These are phyloP conservation scores for Sugiyamaella japonica DNA, from an alignment of 1,139 yeast species.

Conservation along the genomic window DNA sequence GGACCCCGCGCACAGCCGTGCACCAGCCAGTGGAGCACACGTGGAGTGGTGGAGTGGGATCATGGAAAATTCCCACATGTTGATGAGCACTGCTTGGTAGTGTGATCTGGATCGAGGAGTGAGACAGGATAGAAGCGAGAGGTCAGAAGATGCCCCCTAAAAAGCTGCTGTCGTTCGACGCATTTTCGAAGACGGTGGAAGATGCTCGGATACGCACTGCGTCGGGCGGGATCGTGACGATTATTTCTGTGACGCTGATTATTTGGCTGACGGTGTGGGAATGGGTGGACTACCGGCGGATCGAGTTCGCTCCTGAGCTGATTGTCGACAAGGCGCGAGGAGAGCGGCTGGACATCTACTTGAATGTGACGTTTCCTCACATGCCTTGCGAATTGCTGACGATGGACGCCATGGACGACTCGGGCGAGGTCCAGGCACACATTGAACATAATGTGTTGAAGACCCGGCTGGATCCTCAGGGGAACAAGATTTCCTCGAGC, in stretches of 20 bases:
- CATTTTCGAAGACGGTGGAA: slow-evolving; percentile 91
- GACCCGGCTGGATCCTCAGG: slow-evolving; percentile 56
- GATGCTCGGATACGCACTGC: slow-evolving; percentile 88
- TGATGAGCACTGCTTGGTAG: neutral
- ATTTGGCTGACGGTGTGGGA: slow-evolving; percentile 67
- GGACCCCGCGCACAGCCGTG: neutral
- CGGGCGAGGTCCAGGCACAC: slow-evolving; percentile 82
- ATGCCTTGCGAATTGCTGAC: slow-evolving; percentile 72
- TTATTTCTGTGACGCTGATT: slow-evolving; percentile 65
- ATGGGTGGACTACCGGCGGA: slow-evolving; percentile 67
- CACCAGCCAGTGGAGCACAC: neutral
- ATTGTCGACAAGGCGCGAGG: slow-evolving; percentile 86
- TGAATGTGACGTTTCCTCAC: slow-evolving; percentile 79
- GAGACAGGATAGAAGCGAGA: too few relatives aligned
- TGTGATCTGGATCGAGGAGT: too few relatives aligned
- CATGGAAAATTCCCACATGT: neutral
- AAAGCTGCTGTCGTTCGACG: slow-evolving; percentile 67
- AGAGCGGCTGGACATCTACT: slow-evolving; percentile 68
- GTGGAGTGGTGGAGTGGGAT: neutral
- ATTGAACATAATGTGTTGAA: slow-evolving; percentile 71
- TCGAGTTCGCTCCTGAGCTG: slow-evolving; percentile 74
- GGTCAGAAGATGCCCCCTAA: slow-evolving; percentile 21
- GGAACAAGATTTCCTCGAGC: slow-evolving; percentile 44
- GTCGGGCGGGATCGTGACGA: slow-evolving; percentile 85
- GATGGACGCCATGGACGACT: slow-evolving; percentile 74